Conservation (phyloP, 75 land plant genomes). For the Cryptomeria japonica region DNA sequence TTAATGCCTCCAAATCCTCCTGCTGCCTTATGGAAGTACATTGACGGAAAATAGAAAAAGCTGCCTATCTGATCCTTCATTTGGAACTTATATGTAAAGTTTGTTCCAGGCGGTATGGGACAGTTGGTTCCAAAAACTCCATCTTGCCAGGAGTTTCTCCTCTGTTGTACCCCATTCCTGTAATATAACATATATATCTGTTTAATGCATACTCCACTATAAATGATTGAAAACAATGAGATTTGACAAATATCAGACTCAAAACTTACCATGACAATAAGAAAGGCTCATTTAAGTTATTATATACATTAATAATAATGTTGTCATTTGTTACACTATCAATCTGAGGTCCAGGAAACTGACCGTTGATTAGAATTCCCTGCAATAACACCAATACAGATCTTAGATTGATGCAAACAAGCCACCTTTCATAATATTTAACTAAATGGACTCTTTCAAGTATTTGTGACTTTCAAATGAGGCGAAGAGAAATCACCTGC, state of each 20-base stretch:
- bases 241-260: background rate
- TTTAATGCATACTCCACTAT: background rate
- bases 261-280: background rate
- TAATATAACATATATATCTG: background rate
- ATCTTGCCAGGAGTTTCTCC: conserved; percentile 12
- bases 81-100: conserved; percentile 32
- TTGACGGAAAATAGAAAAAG: conserved; percentile 1
- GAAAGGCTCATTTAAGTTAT: background rate
- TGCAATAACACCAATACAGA: too few relatives aligned
- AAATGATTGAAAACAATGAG: background rate
- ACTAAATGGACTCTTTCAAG: background rate
- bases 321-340: too few relatives aligned
- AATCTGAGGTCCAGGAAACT: too few relatives aligned
- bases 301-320: too few relatives aligned
- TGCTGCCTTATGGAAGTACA: too few relatives aligned
- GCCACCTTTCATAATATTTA: background rate
- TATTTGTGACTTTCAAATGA: too few relatives aligned
- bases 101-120: conserved; percentile 31
- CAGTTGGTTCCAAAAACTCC: conserved; percentile 31
- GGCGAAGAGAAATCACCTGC: too few relatives aligned
- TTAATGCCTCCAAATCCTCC: too few relatives aligned
- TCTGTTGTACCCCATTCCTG: conserved; percentile 34
- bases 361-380: too few relatives aligned
- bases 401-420: too few relatives aligned
- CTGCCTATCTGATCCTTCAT: conserved; percentile 40